These are phyloP conservation scores for Trichoderma asperellum DNA, from an alignment of 2,329 filamentous ascomycete genomes.

Conservation along the genomic window DNA sequence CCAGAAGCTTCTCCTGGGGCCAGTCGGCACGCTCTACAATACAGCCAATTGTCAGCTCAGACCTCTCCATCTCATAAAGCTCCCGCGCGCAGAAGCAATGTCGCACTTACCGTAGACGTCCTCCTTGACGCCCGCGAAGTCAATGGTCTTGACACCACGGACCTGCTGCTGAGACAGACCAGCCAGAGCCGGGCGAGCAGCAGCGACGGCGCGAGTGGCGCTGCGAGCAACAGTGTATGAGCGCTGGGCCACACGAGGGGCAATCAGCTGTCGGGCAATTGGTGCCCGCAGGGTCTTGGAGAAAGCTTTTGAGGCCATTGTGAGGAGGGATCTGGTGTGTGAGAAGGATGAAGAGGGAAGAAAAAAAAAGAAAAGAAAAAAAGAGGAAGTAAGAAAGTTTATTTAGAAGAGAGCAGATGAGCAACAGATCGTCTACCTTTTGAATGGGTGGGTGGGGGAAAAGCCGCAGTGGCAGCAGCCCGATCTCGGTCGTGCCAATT, in stretches of 20 bases:
- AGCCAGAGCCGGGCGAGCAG: slow-evolving; percentile 56
- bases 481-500: slow-evolving; percentile 25
- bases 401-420: slow-evolving; percentile 21
- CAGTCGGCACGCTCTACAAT: slow-evolving; percentile 89
- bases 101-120: slow-evolving; percentile 77
- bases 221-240: slow-evolving; percentile 64
- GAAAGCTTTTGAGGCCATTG: slow-evolving; percentile 79
- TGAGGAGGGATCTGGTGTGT: slow-evolving; percentile 36
- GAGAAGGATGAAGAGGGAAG: slow-evolving; percentile 12
- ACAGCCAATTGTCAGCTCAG: neutral
- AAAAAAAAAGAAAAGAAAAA: slow-evolving; percentile 13
- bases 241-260: slow-evolving; percentile 64
- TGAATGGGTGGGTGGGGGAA: slow-evolving; percentile 29
- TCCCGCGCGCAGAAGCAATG: neutral
- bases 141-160: slow-evolving; percentile 96
- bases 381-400: slow-evolving; percentile 3
- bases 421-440: slow-evolving; percentile 25
- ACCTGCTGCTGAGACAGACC: slow-evolving; percentile 66
- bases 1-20: slow-evolving; percentile 96
- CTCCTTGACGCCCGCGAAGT: slow-evolving; percentile 96
- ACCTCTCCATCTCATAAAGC: neutral
- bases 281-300: slow-evolving; percentile 67
- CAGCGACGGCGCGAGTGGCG: slow-evolving; percentile 58
- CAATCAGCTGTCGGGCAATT: slow-evolving; percentile 65
- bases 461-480: slow-evolving; percentile 16